Conservation (phyloP, 1,139 yeast genomes). For the Maudiozyma humilis region DNA sequence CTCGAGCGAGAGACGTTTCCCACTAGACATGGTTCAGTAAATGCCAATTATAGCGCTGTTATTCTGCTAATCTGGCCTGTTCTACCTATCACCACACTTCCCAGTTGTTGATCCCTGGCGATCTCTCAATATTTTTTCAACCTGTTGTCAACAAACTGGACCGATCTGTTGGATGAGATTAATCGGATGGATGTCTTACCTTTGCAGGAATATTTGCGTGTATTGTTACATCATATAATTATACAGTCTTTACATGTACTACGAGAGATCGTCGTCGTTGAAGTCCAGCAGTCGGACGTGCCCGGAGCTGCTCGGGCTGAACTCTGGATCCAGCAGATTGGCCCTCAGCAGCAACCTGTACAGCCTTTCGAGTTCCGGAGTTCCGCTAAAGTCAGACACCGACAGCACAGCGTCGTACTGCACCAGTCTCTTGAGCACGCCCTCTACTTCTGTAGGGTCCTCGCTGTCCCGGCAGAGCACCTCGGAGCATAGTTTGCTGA, state of each 20-base stretch:
- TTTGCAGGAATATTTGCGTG: background rate
- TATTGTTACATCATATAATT: no score
- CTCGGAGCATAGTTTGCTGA: constrained; percentile 9
- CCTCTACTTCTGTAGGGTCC: constrained; percentile 5
- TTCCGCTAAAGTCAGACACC: constrained; percentile 13
- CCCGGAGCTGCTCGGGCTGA: background rate
- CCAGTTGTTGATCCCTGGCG: no score
- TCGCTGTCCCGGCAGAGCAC: constrained; percentile 12
- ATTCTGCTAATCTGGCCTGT: no score
- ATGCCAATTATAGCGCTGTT: background rate
- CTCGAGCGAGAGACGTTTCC: constrained; percentile 52
- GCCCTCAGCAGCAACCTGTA: constrained; percentile 13
- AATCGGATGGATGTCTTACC: no score
- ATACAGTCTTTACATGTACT: background rate
- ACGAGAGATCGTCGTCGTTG: constrained; percentile 2
- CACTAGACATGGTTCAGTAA: constrained; percentile 2
- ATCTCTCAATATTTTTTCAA: background rate
- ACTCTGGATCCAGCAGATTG: constrained; percentile 1
- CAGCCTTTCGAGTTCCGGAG: constrained; percentile 6
- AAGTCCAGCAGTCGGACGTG: constrained; percentile 6
- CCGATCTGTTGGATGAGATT: no score
- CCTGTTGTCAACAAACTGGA: background rate
- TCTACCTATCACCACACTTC: no score
- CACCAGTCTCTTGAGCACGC: background rate
- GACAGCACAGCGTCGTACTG: constrained; percentile 13